Evolutionary conservation across 345 rosid species (phyloP).

Genomic region (Zanthoxylum bungeanum): DNA sequence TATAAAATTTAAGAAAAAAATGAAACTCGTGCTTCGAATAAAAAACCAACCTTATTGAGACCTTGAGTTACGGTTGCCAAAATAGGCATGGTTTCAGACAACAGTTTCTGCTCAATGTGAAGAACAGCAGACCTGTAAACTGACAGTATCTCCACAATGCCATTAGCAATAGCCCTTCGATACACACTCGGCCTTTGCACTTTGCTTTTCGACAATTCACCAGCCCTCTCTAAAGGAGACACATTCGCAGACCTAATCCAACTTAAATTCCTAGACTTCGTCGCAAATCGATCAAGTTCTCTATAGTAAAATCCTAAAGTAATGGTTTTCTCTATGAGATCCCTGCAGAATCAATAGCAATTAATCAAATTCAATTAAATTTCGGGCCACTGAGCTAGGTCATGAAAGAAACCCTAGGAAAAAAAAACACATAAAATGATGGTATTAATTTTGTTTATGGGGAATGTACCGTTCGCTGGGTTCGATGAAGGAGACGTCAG

Average conservation of each 20-base stretch:
- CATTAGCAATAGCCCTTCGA: slow-evolving; percentile 93
- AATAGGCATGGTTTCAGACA: slow-evolving; percentile 75
- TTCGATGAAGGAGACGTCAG: slow-evolving; percentile 85
- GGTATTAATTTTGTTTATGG: not conserved
- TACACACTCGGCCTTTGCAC: slow-evolving; percentile 54
- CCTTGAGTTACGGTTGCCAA: slow-evolving; percentile 84
- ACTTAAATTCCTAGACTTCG: slow-evolving; percentile 72
- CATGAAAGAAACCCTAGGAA: slow-evolving; percentile 2
- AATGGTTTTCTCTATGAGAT: slow-evolving; percentile 74
- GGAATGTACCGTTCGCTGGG: slow-evolving; percentile 70
- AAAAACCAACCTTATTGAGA: slow-evolving; percentile 68
- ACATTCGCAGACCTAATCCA: slow-evolving; percentile 64
- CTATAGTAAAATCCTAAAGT: slow-evolving; percentile 86
- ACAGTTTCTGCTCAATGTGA: slow-evolving; percentile 76
- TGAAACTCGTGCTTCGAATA: not conserved
- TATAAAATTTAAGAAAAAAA: too few relatives aligned
- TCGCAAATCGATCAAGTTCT: slow-evolving; percentile 82
- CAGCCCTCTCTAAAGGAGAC: slow-evolving; percentile 48
- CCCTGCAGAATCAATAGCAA: slow-evolving; percentile 40
- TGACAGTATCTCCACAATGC: slow-evolving; percentile 81
- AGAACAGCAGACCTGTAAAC: slow-evolving; percentile 88
- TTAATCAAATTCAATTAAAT: not conserved
- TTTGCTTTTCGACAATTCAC: slow-evolving; percentile 40
- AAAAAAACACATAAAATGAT: slow-evolving; percentile 13
- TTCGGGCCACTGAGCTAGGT: not conserved